These are phyloP conservation scores for Aspergillus sergii DNA, from an alignment of 2,329 filamentous ascomycete genomes.

Conservation along the genomic window DNA sequence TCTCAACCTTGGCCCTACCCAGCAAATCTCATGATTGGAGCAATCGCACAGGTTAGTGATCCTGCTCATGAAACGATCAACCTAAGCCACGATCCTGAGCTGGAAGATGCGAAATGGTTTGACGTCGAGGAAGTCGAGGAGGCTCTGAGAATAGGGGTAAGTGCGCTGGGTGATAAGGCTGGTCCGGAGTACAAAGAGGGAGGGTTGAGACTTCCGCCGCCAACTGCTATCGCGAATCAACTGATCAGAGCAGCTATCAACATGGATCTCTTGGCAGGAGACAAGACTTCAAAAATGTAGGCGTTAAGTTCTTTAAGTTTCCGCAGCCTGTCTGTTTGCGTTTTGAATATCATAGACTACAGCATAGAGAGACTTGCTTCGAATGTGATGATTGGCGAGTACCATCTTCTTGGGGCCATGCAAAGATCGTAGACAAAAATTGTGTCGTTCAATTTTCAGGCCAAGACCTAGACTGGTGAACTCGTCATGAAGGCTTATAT, in stretches of 20 bases:
- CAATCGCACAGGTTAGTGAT: slow-evolving; percentile 77
- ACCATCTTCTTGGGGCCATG: background rate
- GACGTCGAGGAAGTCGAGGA: slow-evolving; percentile 75
- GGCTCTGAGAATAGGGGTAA: slow-evolving; percentile 69
- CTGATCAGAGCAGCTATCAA: slow-evolving; percentile 77
- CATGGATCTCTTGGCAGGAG: slow-evolving; percentile 63
- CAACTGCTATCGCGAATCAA: slow-evolving; percentile 90
- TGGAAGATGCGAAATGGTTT: slow-evolving; percentile 91
- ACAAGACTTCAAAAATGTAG: slow-evolving; percentile 55
- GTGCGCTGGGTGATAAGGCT: slow-evolving; percentile 65
- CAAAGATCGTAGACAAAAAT: background rate
- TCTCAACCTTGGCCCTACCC: slow-evolving; percentile 89
- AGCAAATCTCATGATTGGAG: slow-evolving; percentile 81
- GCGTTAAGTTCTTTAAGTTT: background rate
- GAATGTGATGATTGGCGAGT: background rate
- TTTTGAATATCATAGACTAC: slow-evolving; percentile 6
- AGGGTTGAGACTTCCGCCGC: slow-evolving; percentile 75
- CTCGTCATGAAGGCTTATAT: background rate
- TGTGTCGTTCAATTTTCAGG: background rate
- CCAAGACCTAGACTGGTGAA: background rate
- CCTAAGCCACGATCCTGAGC: slow-evolving; percentile 84
- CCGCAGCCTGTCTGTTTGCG: background rate
- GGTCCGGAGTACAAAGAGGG: slow-evolving; percentile 74
- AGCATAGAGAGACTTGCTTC: background rate
- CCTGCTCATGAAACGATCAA: slow-evolving; percentile 78